Conservation (phyloP, 345 rosid genomes). For the Noccaea caerulescens region DNA sequence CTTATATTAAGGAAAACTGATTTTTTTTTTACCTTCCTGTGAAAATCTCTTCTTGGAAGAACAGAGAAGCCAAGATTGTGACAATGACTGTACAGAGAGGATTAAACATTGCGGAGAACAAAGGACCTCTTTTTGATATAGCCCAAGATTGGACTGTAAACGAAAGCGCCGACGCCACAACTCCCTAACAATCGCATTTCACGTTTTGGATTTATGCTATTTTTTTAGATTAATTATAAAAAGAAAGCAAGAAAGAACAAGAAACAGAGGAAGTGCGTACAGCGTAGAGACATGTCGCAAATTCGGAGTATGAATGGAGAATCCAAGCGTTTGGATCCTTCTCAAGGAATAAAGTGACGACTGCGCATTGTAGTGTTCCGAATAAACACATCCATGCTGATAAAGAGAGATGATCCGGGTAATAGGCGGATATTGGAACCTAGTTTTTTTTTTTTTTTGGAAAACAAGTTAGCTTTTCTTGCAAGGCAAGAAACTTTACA, state of each 20-base stretch:
- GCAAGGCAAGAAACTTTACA: conserved; percentile 5
- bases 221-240: no score
- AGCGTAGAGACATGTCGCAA: conserved; percentile 47
- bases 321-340: conserved; percentile 56
- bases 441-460: conserved; percentile 31
- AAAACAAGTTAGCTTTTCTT: conserved; percentile 17
- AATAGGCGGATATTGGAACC: conserved; percentile 63
- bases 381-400: conserved; percentile 83
- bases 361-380: conserved; percentile 61
- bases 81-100: conserved; percentile 64
- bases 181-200: conserved; percentile 39
- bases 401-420: conserved; percentile 61
- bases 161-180: conserved; percentile 54
- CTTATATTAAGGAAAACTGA: background rate
- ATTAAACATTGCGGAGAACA: conserved; percentile 66
- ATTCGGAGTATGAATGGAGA: conserved; percentile 55
- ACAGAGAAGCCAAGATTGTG: conserved; percentile 55
- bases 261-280: conserved; percentile 44
- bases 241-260: background rate
- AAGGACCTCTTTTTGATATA: conserved; percentile 62
- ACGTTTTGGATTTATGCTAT: no score
- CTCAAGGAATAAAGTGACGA: conserved; percentile 53
- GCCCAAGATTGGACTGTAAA: conserved; percentile 64
- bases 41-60: conserved; percentile 55
- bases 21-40: conserved; percentile 57